Conservation (phyloP, 768 basidiomycete genomes). For the Tulasnella sp. region DNA sequence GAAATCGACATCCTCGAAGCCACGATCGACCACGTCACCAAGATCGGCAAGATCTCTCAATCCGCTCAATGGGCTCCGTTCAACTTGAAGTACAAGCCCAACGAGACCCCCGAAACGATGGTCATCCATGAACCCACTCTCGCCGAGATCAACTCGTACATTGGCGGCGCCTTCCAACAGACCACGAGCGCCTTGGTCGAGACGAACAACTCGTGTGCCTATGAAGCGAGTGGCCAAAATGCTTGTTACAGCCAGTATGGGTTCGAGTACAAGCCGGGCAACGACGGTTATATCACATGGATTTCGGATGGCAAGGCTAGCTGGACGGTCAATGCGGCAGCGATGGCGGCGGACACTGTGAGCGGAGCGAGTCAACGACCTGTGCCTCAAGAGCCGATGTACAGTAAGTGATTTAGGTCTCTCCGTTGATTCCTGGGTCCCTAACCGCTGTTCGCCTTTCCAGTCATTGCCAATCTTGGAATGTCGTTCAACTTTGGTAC, state of each 20-base stretch:
- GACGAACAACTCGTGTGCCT: slow-evolving; percentile 78
- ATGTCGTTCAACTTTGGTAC: slow-evolving; percentile 75
- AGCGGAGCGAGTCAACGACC: slow-evolving; percentile 49
- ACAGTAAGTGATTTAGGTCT: slow-evolving; percentile 7
- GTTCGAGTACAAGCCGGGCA: slow-evolving; percentile 56
- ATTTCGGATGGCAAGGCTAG: slow-evolving; percentile 55
- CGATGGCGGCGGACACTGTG: slow-evolving; percentile 21
- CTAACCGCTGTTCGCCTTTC: background rate
- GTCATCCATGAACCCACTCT: slow-evolving; percentile 51
- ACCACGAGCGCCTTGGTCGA: slow-evolving; percentile 68
- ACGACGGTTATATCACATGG: slow-evolving; percentile 74
- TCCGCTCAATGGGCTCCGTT: slow-evolving; percentile 72
- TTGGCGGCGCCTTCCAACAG: slow-evolving; percentile 78
- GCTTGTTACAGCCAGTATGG: slow-evolving; percentile 63
- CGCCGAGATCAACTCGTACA: slow-evolving; percentile 61
- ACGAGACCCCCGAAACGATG: slow-evolving; percentile 57
- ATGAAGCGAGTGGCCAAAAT: slow-evolving; percentile 43
- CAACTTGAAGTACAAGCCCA: slow-evolving; percentile 66
- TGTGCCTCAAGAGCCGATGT: slow-evolving; percentile 79
- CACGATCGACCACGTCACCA: slow-evolving; percentile 78
- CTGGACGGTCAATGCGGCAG: slow-evolving; percentile 62
- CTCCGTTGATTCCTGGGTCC: background rate
- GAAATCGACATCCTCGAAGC: slow-evolving; percentile 89
- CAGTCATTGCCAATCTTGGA: slow-evolving; percentile 74
- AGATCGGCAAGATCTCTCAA: slow-evolving; percentile 68